Percentiles rank a stretch among this genome's conserved stretches.
Conservation (phyloP, 192 early-diverging fungal species). For the Entomortierella chlamydospora region DNA sequence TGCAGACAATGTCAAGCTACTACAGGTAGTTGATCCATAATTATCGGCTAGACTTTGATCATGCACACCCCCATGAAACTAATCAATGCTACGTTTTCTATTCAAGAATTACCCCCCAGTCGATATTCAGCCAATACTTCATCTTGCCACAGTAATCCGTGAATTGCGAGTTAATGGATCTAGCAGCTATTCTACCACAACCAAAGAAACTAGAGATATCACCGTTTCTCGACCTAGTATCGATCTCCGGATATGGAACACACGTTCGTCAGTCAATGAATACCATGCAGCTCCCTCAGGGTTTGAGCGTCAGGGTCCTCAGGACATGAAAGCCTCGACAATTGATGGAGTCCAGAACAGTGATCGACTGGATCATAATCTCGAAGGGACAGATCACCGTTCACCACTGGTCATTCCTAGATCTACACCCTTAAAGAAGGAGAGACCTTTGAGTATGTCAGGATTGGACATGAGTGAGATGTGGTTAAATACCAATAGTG, state of each 20-base stretch:
- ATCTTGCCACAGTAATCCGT: slow-evolving; percentile 51
- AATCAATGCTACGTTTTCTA: neutral
- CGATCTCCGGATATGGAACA: slow-evolving; percentile 36
- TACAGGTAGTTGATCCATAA: slow-evolving; percentile 61
- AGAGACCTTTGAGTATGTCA: slow-evolving; percentile 17
- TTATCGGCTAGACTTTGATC: neutral
- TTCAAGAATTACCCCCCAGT: slow-evolving; percentile 68
- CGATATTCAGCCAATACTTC: slow-evolving; percentile 58
- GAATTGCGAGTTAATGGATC: slow-evolving; percentile 21
- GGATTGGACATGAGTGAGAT: slow-evolving; percentile 29
- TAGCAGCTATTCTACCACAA: neutral
- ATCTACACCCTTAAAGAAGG: slow-evolving; percentile 6
- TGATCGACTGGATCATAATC: slow-evolving; percentile 43
- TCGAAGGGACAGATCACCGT: slow-evolving; percentile 44
- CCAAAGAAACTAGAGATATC: neutral
- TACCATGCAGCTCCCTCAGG: neutral
- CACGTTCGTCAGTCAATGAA: slow-evolving; percentile 7
- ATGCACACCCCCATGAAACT: neutral
- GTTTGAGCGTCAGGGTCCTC: neutral
- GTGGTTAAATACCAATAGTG: slow-evolving; percentile 3
- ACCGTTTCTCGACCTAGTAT: slow-evolving; percentile 8
- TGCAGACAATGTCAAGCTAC: slow-evolving; percentile 67
- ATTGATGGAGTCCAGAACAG: slow-evolving; percentile 47
- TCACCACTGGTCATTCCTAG: slow-evolving; percentile 18
- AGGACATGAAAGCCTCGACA: slow-evolving; percentile 11